These are phyloP conservation scores for Cryptomeria japonica DNA, from an alignment of 75 land plant species.

Conservation along the genomic window DNA sequence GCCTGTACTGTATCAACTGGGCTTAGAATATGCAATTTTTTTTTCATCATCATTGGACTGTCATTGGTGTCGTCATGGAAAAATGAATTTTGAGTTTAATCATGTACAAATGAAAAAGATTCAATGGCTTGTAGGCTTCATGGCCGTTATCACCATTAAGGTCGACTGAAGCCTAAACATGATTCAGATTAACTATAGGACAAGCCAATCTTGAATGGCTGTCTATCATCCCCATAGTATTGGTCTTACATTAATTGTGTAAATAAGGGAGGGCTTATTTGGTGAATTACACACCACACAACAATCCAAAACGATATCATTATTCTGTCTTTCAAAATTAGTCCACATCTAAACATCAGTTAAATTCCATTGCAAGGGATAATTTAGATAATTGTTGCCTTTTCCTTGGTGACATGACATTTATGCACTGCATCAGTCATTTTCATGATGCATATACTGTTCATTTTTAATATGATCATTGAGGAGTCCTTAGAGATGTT, in stretches of 20 bases:
- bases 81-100: neutral
- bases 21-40: neutral
- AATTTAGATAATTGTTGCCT: neutral
- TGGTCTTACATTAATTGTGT: neutral
- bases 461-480: neutral
- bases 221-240: neutral
- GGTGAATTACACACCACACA: neutral
- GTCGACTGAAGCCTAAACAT: neutral
- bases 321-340: neutral
- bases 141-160: neutral
- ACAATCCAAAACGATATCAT: neutral
- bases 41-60: neutral
- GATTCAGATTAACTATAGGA: neutral
- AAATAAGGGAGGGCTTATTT: neutral
- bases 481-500: constrained; percentile 3
- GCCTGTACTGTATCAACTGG: neutral
- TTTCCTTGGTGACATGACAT: neutral
- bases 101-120: neutral
- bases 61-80: neutral
- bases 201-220: neutral
- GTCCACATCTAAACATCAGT: neutral
- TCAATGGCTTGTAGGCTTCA: neutral
- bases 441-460: neutral
- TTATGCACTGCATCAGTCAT: neutral
- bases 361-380: neutral